These are phyloP conservation scores for Lathyrus oleraceus DNA, from an alignment of 306 rosid genomes.

Conservation along the genomic window DNA sequence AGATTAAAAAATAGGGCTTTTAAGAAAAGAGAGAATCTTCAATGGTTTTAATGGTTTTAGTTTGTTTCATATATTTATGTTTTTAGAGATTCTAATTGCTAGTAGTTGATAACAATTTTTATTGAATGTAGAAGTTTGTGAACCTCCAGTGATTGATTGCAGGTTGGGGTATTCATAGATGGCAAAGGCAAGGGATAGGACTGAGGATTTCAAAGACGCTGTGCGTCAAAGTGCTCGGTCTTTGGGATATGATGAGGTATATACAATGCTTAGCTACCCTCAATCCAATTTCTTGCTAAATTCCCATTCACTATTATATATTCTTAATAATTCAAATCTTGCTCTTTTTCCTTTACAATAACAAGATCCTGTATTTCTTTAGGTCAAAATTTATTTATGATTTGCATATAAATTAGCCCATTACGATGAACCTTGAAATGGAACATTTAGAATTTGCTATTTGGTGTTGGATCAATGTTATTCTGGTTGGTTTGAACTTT, in stretches of 20 bases:
- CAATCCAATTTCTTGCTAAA: not conserved
- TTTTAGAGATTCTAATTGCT: not conserved
- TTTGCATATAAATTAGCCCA: not conserved
- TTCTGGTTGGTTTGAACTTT: constrained; percentile 16
- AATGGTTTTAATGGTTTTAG: not conserved
- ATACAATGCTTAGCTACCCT: not conserved
- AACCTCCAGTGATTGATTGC: not conserved
- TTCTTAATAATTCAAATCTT: constrained; percentile 1
- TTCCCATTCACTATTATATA: not conserved
- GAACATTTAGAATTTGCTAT: not conserved
- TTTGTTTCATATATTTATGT: not conserved
- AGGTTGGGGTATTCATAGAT: constrained; percentile 19
- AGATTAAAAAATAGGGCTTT: not conserved
- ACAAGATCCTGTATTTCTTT: too few species aligned
- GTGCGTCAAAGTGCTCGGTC: constrained; percentile 76
- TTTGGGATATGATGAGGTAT: constrained; percentile 75
- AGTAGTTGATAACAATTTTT: not conserved
- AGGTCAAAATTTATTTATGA: not conserved
- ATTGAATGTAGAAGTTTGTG: not conserved
- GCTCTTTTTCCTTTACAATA: not conserved
- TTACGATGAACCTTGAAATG: not conserved
- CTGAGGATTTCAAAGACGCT: constrained; percentile 89
- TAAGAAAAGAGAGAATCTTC: not conserved
- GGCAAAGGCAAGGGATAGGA: constrained; percentile 69
- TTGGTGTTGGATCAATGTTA: constrained; percentile 4